Base-by-base conservation (phyloP, 1,284 basidiomycete species). In the Rhodotorula sp. region DNA sequence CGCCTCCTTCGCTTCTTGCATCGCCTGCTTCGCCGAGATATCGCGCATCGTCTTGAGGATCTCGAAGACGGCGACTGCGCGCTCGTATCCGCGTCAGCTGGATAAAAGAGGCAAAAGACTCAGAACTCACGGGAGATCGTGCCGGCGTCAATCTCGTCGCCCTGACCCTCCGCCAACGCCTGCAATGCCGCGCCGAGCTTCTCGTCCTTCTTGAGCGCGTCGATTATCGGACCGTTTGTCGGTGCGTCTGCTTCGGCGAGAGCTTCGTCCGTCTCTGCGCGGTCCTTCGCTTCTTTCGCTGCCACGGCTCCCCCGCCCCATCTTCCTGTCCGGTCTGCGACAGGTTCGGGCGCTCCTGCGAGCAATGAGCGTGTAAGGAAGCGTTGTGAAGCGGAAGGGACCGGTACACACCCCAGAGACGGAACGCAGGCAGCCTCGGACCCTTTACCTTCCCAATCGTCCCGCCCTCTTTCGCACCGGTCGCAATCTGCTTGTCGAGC, bases 1-100 rank as follows among this genome's bases (percentile, higher is more conserved):
- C 26, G 47, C 34, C 37, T 61, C 51, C 37, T 54, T 56, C 20
- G 48, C 47, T 40, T 67, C 68, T 26, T 64, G 55, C 2, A 48
- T 58, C 6, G 37, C 64, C 48, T 66, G 72, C 50, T 70, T 59
- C 22, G 48, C 57, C 20, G 44, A 30, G 6, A 70, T 40, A 15
- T 74, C 72, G 15, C 62, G 64, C 48, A 69, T 56, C 7, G 57
- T 50, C 30, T 62, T 31, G 1, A 74, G 61, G 56, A 74, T 69
- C 47, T 71, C 72, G 31, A 62, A 60, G n/a, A 74, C 56, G 4
- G 68, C 66, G 26, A 59, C 72, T 73, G 30, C 7, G 18, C 16
- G 4, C 11, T 0, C 11, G 0, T 11, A 0, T 9, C 5, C 9
- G 4, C 6, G 18, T 52, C 37, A 52, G 50, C 4, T 11, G 13